Evolutionary conservation across 2,329 filamentous ascomycete species (phyloP), one percentile per base, ranked within the genome.

Genomic region (Fusarium circinatum): DNA sequence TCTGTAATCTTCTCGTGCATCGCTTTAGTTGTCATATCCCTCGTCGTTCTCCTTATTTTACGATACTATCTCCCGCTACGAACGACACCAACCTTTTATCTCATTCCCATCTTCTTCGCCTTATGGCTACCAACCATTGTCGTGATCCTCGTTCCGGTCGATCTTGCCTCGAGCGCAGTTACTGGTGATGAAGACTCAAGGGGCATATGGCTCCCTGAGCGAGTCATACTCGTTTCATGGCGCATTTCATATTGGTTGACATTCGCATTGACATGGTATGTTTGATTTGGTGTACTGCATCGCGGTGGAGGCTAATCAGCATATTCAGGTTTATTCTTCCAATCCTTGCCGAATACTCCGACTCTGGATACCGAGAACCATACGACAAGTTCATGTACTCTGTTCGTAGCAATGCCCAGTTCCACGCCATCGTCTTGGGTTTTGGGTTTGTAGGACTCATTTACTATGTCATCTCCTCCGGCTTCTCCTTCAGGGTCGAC

Each of bases 211-310:
- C 88, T 99, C 39, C 93, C 94, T 10, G 87, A 93, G 74, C 86
- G 91, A 56, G 89, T 95, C 34, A 86, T 98, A 55, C 86, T 97
- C 78, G 94, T 98, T 30, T 92, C 93, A 65, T 99, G 96, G 96
- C 90, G 96, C 80, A 96, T 99, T 74, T 92, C 93, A 26, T 99
- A 99, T 84, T 99, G 96, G 96, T 87, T 99, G 62, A 98, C 96
- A 1, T 99, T 99, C 84, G 91, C 92, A 57, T 85, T 99, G 79
- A 98, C 96, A 63, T 99, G 96, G 96, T 96, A 85, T 57, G 87
- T 76, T 76, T 48, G 55, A 45, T 32, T 54, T 38, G 24, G 12
- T 44, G 6, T 51, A 20, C 52, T n/a, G 32, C 18, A 41, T 28
- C 49, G 26, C 48, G 28, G 36, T 41, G 30, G 32, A 39, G 54